Evolutionary conservation across 108 stramenopile genomes (phyloP).

Genomic region (Chaetoceros muelleri): DNA sequence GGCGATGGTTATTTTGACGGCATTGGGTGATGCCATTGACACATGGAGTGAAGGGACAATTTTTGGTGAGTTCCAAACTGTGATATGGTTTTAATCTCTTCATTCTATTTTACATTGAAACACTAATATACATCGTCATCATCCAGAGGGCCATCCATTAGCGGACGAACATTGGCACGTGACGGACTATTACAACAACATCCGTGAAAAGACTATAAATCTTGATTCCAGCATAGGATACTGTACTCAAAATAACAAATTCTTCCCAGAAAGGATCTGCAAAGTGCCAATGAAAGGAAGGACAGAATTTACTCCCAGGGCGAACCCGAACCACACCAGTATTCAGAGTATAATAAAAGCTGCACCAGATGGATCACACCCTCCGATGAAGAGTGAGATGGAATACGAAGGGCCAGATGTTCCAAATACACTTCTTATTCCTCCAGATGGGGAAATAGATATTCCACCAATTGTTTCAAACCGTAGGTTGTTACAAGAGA

Average conservation of each 20-base stretch:
- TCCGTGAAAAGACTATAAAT: conserved; percentile 30
- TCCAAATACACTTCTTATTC: conserved; percentile 32
- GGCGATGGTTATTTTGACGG: conserved; percentile 41
- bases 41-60: conserved; percentile 57
- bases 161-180: conserved; percentile 69
- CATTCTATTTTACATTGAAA: not conserved
- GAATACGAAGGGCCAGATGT: conserved; percentile 52
- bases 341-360: conserved; percentile 39
- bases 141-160: conserved; percentile 56
- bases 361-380: conserved; percentile 23
- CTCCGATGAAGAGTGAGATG: conserved; percentile 20
- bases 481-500: conserved; percentile 17
- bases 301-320: conserved; percentile 67
- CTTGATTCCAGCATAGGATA: conserved; percentile 22
- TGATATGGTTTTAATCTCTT: not conserved
- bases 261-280: conserved; percentile 42
- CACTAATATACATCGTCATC: not conserved
- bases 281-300: conserved; percentile 43
- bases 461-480: conserved; percentile 36
- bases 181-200: conserved; percentile 44
- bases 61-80: conserved; percentile 6
- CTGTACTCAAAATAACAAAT: conserved; percentile 31
- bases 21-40: conserved; percentile 48
- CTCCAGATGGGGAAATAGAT: conserved; percentile 47
- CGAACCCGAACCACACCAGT: conserved; percentile 42